Evolutionary conservation across 768 basidiomycete genomes (phyloP).

Genomic region (Gymnopilus dilepis): DNA sequence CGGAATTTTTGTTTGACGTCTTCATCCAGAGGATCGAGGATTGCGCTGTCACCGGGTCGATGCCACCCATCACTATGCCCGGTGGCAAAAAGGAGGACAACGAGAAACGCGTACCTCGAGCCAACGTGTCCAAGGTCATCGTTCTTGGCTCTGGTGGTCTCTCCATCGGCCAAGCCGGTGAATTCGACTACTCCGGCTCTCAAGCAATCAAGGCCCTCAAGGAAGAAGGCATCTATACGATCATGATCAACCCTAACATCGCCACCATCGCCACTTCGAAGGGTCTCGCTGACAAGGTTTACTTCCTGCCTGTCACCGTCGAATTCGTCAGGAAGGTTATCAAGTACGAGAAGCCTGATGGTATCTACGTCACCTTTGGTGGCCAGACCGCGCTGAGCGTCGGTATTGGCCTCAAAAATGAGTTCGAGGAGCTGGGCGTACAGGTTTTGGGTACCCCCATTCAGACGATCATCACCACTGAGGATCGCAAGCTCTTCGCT

Average conservation of each 20-base stretch:
- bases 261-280: conserved; percentile 98
- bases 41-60: conserved; percentile 61
- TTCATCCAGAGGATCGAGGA: conserved; percentile 90
- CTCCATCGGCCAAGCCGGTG: conserved; percentile 98
- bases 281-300: conserved; percentile 98
- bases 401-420: conserved; percentile 97
- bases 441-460: conserved; percentile 97
- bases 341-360: conserved; percentile 98
- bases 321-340: conserved; percentile 99
- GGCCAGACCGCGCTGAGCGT: conserved; percentile 98
- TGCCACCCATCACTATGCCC: conserved; percentile 69
- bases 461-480: conserved; percentile 95
- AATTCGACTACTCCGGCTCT: conserved; percentile 99
- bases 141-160: conserved; percentile 97
- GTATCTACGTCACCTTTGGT: conserved; percentile 98
- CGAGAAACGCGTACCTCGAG: conserved; percentile 69
- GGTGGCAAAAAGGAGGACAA: conserved; percentile 87
- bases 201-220: conserved; percentile 99
- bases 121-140: conserved; percentile 89
- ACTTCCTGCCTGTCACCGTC: conserved; percentile 97
- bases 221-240: conserved; percentile 98
- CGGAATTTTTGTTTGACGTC: conserved; percentile 98
- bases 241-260: conserved; percentile 98
- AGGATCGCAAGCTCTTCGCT: conserved; percentile 94
- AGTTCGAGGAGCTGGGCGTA: conserved; percentile 88